Evolutionary conservation across 495 filamentous ascomycete species (phyloP).

Genomic region (Aspergillus avenaceus): DNA sequence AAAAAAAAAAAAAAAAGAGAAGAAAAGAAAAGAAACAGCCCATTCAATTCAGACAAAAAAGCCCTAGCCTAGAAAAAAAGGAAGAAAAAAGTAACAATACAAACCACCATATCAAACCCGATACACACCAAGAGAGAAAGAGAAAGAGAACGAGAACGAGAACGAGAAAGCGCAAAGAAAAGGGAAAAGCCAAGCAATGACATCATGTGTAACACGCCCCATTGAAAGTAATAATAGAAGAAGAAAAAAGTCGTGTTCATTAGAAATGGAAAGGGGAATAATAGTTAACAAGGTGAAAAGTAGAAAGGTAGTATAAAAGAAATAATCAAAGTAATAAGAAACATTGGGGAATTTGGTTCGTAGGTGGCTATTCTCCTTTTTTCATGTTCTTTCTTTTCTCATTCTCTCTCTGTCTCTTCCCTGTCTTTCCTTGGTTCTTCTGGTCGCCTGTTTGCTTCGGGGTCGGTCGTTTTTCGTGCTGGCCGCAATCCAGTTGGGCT

Average conservation of each 20-base stretch:
- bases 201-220: neutral
- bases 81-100: too few species aligned
- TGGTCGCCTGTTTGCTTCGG: neutral
- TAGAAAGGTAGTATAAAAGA: neutral
- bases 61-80: neutral
- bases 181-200: neutral
- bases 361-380: neutral
- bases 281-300: neutral
- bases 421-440: neutral
- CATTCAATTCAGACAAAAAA: neutral
- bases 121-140: neutral
- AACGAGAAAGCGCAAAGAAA: conserved; percentile 5
- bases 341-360: too few species aligned
- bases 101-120: too few species aligned
- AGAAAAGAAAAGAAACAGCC: neutral
- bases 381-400: neutral
- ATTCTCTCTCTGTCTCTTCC: neutral
- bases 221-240: neutral
- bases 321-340: neutral
- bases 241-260: neutral
- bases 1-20: neutral
- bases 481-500: conserved; percentile 6
- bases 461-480: neutral
- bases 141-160: conserved; percentile 1
- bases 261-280: neutral